Percentiles rank a stretch among this genome's conserved stretches.
phyloP scores from a whole-genome alignment of 2,329 filamentous ascomycete species.

The Aspergillus ibericus region DNA sequence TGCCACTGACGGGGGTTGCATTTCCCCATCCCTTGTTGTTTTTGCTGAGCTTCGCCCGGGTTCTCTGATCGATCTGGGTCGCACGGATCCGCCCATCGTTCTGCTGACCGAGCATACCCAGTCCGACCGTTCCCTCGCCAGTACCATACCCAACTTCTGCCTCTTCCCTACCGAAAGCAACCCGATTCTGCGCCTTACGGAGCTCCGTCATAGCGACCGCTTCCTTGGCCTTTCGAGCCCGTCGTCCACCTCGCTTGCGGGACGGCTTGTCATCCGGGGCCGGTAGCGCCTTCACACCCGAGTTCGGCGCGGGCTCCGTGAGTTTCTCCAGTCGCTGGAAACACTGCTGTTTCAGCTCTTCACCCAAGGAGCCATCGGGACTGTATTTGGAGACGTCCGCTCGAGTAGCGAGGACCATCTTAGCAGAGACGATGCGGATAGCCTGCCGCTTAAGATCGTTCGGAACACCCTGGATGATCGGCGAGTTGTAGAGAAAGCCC shows the following conservation, averaged over 20 bases:
- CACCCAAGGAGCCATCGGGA: slow-evolving; percentile 77
- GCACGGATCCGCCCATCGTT: slow-evolving; percentile 87
- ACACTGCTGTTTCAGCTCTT: slow-evolving; percentile 78
- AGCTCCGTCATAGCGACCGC: slow-evolving; percentile 96
- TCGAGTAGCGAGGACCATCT: slow-evolving; percentile 88
- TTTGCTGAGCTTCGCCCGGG: slow-evolving; percentile 86
- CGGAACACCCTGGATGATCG: slow-evolving; percentile 81
- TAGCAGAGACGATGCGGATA: slow-evolving; percentile 90
- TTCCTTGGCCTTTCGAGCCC: slow-evolving; percentile 93
- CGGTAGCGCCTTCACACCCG: slow-evolving; percentile 80
- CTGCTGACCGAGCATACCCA: slow-evolving; percentile 92
- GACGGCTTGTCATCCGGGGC: slow-evolving; percentile 94
- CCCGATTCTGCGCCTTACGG: slow-evolving; percentile 90
- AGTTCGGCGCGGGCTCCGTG: slow-evolving; percentile 86
- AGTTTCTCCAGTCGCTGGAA: slow-evolving; percentile 87
- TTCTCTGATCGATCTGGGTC: slow-evolving; percentile 88
- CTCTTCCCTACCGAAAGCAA: slow-evolving; percentile 95
- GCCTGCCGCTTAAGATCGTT: slow-evolving; percentile 88
- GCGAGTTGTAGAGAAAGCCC: slow-evolving; percentile 89
- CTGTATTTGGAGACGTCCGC: slow-evolving; percentile 83
- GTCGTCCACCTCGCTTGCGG: slow-evolving; percentile 84
- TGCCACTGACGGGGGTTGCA: slow-evolving; percentile 58
- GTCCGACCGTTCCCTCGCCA: slow-evolving; percentile 78
- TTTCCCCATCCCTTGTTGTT: slow-evolving; percentile 95
- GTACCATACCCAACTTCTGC: slow-evolving; percentile 87